Base-by-base conservation (phyloP, 2,329 filamentous ascomycete species). In the Clonostachys rhizophaga region DNA sequence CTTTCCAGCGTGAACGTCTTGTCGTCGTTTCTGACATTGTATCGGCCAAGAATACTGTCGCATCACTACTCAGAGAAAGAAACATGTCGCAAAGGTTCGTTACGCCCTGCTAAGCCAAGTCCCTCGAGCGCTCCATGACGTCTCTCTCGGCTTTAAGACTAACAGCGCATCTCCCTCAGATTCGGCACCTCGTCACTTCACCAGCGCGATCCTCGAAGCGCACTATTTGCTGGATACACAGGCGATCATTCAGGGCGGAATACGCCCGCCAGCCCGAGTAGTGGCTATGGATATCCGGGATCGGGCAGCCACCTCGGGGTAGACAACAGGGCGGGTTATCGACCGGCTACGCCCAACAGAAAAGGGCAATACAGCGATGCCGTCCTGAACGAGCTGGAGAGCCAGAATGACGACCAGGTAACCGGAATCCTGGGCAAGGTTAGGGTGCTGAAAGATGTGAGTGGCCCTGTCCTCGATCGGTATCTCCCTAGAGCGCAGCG, bases 361-460 rank as follows among this genome's bases (percentile, higher is more conserved):
- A 89, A 86, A 62, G 92, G 92, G 13, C 91, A 96, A 65, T 97
- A 97, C 66, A 92, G 87, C 62, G 87, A 95, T 59, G 88, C 91
- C 17, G 90, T 96, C 43, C 78, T 99, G 46, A 90, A 89, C 63
- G 91, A 95, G 70, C 78, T 99, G 50, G 94, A 99, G 73, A 92
- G 88, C 60, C 94, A 99, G 71, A 97, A 97, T 63, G 91, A 96
- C 57, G 77, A 83, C 49, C 86, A 96, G 58, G 85, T 96, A 11
- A 87, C 90, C 51, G 90, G 91, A n/a, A 91, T 96, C 61, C 79
- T 89, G 55, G 87, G 87, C 55, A 96, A 96, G 69, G 92, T 97
- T 50, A 84, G 79, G 72, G 83, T 91, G 72, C 65, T 97, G 58
- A 97, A 96, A 70, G 83, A 91, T 70, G 91, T 95, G 69, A 63